Base-by-base conservation (phyloP, 306 rosid genomes). In the Castanospermum australe region DNA sequence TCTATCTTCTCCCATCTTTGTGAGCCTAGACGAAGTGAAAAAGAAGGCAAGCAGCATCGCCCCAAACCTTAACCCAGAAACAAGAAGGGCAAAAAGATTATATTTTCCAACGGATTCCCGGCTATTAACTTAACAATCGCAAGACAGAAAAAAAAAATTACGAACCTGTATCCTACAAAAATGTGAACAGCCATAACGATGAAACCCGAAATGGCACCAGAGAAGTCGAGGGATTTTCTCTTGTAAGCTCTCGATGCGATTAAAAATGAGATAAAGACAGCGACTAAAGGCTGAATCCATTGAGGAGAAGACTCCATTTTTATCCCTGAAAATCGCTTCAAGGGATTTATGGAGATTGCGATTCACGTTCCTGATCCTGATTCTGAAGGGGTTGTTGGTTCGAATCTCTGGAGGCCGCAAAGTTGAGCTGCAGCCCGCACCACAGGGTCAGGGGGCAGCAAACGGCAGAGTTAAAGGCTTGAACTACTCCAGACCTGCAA, bases 171-270 rank as follows among this genome's bases (percentile, higher is more conserved):
- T 24, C 89, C 93, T 0, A 87, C 75, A 1, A 89, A 83, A 52
- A 91, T 65, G 75, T 92, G 98, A 47, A 90, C 81, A 8, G 86
- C 74, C 97, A 95, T 87, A 30, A 92, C 93, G 54, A 82, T 1
- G 79, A 92, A 86, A 33, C 99, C 98, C 1, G 94, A 78, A 65
- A 95, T 2, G 15, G 98, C 94, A 20, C 97, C 99, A 24, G 99
- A 92, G 76, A 85, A 68, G 85, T 85, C 75, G 79, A 95, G 91
- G 4, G 99, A 95, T 25, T 91, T 92, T 60, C 85, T 82, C 9
- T 78, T 56, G 79, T 84, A 84, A 61, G 98, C 87, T 79, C 83
- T 67, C 81, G 66, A n/a, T 14, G 99, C 85, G 81, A 91, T 84
- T 6, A 90, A 13, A 38, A 75, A 73, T 6, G 94, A 82, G 78